Conservation (phyloP, 2,329 filamentous ascomycete genomes). For the Didymella glomerata region DNA sequence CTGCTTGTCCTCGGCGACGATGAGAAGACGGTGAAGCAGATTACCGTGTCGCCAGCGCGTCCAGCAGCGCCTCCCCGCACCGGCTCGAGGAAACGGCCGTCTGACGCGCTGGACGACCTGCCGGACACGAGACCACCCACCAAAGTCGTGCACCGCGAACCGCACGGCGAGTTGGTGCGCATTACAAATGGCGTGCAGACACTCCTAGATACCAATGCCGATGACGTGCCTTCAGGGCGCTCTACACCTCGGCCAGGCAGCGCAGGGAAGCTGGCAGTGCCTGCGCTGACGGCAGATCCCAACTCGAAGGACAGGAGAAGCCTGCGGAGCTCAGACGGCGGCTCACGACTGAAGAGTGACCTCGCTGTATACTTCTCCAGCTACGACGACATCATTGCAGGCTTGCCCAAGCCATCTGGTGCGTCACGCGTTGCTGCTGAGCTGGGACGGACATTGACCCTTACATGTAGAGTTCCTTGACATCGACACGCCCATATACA, state of each 20-base stretch:
- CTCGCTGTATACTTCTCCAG: constrained; percentile 89
- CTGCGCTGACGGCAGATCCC: constrained; percentile 31
- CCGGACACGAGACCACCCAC: constrained; percentile 50
- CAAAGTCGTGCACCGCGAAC: constrained; percentile 52
- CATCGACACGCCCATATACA: constrained; percentile 74
- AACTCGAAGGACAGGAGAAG: constrained; percentile 70
- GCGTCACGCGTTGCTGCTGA: constrained; percentile 42
- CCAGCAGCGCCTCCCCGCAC: constrained; percentile 34
- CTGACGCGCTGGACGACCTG: constrained; percentile 38
- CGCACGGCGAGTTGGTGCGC: constrained; percentile 54
- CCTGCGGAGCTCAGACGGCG: constrained; percentile 83
- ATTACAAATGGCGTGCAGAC: constrained; percentile 55
- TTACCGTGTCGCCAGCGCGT: constrained; percentile 20
- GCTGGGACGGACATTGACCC: constrained; percentile 27
- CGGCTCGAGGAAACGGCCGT: constrained; percentile 44
- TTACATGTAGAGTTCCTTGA: constrained; percentile 71
- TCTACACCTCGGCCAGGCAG: constrained; percentile 45
- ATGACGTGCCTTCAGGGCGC: constrained; percentile 43
- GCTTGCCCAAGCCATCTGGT: constrained; percentile 81
- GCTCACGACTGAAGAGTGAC: constrained; percentile 87
- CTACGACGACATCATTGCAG: constrained; percentile 92
- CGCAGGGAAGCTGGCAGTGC: constrained; percentile 37
- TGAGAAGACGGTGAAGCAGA: constrained; percentile 31
- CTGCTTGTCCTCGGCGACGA: constrained; percentile 34
- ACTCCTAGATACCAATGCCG: constrained; percentile 44